Conservation (phyloP, 108 stramenopile genomes). For the Chaetoceros tenuissimus region DNA sequence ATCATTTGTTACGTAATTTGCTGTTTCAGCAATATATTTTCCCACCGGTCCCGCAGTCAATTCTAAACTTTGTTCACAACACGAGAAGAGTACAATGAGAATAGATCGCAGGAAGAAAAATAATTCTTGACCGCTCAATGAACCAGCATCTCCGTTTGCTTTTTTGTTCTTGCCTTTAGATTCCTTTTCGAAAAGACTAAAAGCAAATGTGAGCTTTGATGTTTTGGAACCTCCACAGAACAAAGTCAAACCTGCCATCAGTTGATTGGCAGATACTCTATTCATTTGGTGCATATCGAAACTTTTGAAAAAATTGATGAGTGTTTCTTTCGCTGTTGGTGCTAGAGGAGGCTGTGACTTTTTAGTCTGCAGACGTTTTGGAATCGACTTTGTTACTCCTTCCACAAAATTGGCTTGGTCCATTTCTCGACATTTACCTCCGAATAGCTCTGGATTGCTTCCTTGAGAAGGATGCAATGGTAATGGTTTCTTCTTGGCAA, state of each 20-base stretch:
- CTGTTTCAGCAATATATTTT: conserved; percentile 69
- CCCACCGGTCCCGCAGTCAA: conserved; percentile 56
- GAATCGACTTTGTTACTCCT: conserved; percentile 22
- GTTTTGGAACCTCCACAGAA: conserved; percentile 81
- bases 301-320: conserved; percentile 72
- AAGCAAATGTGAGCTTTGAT: conserved; percentile 77
- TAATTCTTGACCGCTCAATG: conserved; percentile 51
- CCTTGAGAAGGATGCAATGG: not conserved
- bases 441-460: conserved; percentile 7
- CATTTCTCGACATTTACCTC: conserved; percentile 21
- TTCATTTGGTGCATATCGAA: conserved; percentile 68
- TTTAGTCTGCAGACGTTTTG: not conserved
- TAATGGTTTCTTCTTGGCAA: conserved; percentile 19
- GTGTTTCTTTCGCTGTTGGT: conserved; percentile 28
- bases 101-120: conserved; percentile 73
- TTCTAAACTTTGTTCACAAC: conserved; percentile 79
- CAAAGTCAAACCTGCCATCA: conserved; percentile 84
- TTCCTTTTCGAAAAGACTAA: conserved; percentile 51
- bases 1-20: conserved; percentile 68
- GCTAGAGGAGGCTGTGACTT: not conserved
- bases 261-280: conserved; percentile 65
- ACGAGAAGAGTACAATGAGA: conserved; percentile 81
- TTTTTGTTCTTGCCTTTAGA: conserved; percentile 29
- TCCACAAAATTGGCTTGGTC: conserved; percentile 60
- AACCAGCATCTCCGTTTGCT: conserved; percentile 4